Evolutionary conservation across 2,329 filamentous ascomycete species (phyloP), one percentile per base, ranked within the genome.

Genomic region (Exophiala oligosperma): DNA sequence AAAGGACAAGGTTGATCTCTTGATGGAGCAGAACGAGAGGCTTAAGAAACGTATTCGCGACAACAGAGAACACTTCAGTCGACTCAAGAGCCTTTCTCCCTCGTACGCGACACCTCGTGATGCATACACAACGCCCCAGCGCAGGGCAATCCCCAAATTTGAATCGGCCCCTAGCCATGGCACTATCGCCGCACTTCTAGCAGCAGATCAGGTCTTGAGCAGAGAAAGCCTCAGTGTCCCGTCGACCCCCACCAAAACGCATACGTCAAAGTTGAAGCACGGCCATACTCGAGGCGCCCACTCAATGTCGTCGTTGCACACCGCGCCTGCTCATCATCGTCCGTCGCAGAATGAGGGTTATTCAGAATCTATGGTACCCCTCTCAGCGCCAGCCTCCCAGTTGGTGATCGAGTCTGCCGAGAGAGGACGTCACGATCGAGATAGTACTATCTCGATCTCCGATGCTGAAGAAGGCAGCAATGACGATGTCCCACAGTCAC

Each of bases 61-160:
- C 71, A 96, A 96, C 70, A 82, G 93, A 62, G 90, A 95, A 70
- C 92, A 96, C 69, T 86, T 96, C 67, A 89, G 90, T 58, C 82
- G 83, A 69, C 83, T 96, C 49, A 66, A 64, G 56, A 64, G 59
- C 41, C 54, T 64, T 43, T 67, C 63, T n/a, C 65, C 66, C 2
- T 87, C 89, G 68, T 88, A 90, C 66, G 75, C 87, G 59, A 86
- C 84, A 1, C 85, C 87, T 47, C 78, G 78, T 55, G 70, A 64
- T 75, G 80, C 76, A 72, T 79, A 63, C 72, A 82, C 68, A 29
- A 75, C 73, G 2, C 72, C 74, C 58, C 73, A 77, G 55, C 69
- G 74, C 61, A 76, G 75, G 55, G 63, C 73, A 52, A 68, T 75
- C 17, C 70, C 72, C 46, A 74, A 72, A n/a, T 75, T 74, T 49